Evolutionary conservation across 805 yeast species (phyloP).

Genomic region (Debaryomyces prosopidis): DNA sequence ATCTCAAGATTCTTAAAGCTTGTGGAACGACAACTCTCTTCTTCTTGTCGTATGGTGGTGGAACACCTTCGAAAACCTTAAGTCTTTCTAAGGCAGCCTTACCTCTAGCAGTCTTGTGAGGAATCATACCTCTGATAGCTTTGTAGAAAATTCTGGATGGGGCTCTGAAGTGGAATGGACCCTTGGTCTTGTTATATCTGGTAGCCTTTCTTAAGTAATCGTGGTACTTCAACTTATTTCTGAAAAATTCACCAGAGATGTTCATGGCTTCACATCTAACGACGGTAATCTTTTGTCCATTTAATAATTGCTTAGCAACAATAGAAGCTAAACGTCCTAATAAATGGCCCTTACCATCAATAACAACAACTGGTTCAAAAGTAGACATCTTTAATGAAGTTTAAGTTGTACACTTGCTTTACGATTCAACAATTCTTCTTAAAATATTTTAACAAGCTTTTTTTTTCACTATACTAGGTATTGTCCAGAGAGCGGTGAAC

Average conservation of each 20-base stretch:
- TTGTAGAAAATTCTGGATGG: constrained; percentile 99
- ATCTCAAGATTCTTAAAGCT: constrained; percentile 98
- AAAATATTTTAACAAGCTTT: neutral
- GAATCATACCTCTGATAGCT: constrained; percentile 99
- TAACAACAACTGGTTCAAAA: constrained; percentile 96
- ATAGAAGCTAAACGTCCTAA: constrained; percentile 99
- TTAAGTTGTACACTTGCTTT: constrained; percentile 2
- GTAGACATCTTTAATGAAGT: constrained; percentile 57
- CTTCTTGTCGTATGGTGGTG: constrained; percentile 99
- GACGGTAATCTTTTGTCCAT: constrained; percentile 96
- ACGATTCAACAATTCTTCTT: neutral
- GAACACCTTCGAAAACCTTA: constrained; percentile 99
- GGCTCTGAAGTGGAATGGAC: constrained; percentile 99
- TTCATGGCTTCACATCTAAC: constrained; percentile 97
- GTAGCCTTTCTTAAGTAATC: constrained; percentile 99
- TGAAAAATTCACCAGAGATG: constrained; percentile 99
- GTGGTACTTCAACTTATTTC: constrained; percentile 99
- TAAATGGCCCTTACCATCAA: constrained; percentile 99
- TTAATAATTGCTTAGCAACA: constrained; percentile 96
- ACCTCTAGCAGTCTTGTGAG: constrained; percentile 99
- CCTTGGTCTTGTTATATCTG: constrained; percentile 97
- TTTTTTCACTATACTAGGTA: neutral
- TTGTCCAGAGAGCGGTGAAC: too few species aligned
- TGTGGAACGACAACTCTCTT: constrained; percentile 99
- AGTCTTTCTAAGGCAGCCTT: constrained; percentile 99